A percentile compares a stretch with the other conserved stretches of the same genome.
Evolutionary conservation across 164 flowering plant genomes (phyloP).

Genomic region (Sextonia rubra): DNA sequence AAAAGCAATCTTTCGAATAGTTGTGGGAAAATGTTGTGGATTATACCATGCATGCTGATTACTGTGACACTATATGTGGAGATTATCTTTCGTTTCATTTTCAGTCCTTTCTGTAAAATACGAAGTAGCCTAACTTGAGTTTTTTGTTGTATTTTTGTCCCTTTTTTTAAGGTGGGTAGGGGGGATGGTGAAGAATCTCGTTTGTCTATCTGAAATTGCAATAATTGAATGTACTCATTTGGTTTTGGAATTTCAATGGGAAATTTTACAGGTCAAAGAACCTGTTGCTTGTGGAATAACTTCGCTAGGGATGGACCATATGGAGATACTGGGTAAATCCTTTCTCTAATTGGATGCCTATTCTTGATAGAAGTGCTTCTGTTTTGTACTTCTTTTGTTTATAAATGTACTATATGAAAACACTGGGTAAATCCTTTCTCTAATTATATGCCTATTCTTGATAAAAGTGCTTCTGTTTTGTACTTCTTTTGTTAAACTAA

Average conservation of each 20-base stretch:
- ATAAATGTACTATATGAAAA: constrained; percentile 50
- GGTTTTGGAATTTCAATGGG: constrained; percentile 11
- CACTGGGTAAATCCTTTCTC: constrained; percentile 41
- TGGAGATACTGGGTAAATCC: constrained; percentile 54
- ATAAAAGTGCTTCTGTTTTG: not conserved
- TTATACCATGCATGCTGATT: too few relatives aligned
- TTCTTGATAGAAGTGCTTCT: not conserved
- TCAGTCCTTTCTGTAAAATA: not conserved
- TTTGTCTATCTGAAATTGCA: too few relatives aligned
- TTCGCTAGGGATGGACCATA: constrained; percentile 90
- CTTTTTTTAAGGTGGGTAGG: not conserved
- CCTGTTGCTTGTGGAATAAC: constrained; percentile 87
- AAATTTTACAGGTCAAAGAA: constrained; percentile 54
- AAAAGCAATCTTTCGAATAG: not conserved
- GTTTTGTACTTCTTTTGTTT: not conserved
- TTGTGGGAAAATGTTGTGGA: too few relatives aligned
- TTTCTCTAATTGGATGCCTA: constrained; percentile 1
- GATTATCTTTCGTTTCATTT: too few relatives aligned
- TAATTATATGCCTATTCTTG: not conserved
- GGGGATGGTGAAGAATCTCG: too few relatives aligned
- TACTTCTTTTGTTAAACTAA: not conserved
- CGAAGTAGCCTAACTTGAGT: not conserved
- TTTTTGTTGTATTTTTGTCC: not conserved
- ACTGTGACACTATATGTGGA: too few relatives aligned
- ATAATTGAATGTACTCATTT: constrained; percentile 1